Conservation (phyloP, 2,329 filamentous ascomycete genomes). For the Sporothrix schenckii region DNA sequence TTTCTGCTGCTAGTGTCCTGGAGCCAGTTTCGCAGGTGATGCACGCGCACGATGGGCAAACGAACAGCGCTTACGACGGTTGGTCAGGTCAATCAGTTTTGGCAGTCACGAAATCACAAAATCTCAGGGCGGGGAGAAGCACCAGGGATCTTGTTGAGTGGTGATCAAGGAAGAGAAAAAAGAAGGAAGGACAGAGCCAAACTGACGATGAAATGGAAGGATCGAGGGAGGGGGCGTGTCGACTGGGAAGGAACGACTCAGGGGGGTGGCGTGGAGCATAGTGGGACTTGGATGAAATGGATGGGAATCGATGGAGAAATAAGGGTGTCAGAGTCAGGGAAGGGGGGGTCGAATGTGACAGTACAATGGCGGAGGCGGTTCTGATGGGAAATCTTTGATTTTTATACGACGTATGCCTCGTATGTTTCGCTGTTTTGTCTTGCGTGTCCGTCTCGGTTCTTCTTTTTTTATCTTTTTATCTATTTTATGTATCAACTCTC, state of each 20-base stretch:
- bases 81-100: not conserved
- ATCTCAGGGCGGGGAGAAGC: slow-evolving; percentile 14
- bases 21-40: not conserved
- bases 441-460: no score
- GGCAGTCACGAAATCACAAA: slow-evolving; percentile 10
- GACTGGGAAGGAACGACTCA: not conserved
- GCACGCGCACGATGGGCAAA: slow-evolving; percentile 1
- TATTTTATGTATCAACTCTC: not conserved
- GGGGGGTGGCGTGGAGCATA: slow-evolving; percentile 17
- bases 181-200: not conserved
- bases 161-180: not conserved
- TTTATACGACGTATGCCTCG: no score
- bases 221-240: slow-evolving; percentile 23
- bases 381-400: not conserved
- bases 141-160: not conserved
- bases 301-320: slow-evolving; percentile 27
- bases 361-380: slow-evolving; percentile 3
- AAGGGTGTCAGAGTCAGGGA: slow-evolving; percentile 6
- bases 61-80: slow-evolving; percentile 13
- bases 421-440: no score
- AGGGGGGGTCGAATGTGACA: slow-evolving; percentile 15
- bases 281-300: slow-evolving; percentile 19
- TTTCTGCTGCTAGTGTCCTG: not conserved
- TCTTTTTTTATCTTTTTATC: not conserved
- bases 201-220: not conserved